These are phyloP conservation scores for Populus alba DNA, from an alignment of 345 rosid species.

Conservation along the genomic window DNA sequence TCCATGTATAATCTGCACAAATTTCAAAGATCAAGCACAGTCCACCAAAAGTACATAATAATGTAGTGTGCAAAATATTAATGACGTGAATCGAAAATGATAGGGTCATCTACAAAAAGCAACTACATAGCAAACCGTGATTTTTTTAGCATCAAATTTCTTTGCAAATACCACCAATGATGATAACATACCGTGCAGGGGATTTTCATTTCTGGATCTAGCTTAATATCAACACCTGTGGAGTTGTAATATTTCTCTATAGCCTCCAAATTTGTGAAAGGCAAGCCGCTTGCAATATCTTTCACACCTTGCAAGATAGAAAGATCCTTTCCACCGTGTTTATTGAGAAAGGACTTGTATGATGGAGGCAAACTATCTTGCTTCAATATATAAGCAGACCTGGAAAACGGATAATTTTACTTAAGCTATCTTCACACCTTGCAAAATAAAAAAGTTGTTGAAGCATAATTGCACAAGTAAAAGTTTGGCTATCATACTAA, in stretches of 20 bases:
- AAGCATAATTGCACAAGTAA: no score
- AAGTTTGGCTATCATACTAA: no score
- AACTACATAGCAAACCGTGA: background rate
- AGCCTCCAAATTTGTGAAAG: conserved; percentile 59
- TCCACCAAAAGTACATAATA: background rate
- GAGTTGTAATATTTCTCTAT: conserved; percentile 71
- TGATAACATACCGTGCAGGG: conserved; percentile 67
- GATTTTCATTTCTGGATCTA: conserved; percentile 75
- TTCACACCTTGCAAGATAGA: conserved; percentile 71
- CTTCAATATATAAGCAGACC: conserved; percentile 90
- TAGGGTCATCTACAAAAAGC: no score
- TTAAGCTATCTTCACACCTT: conserved; percentile 1
- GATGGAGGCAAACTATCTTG: conserved; percentile 88
- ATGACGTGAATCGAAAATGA: no score
- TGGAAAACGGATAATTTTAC: conserved; percentile 27
- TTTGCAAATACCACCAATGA: background rate
- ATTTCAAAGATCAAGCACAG: conserved; percentile 17
- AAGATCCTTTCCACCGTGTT: conserved; percentile 79
- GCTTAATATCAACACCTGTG: conserved; percentile 63
- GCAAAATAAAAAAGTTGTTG: no score
- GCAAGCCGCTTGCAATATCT: conserved; percentile 62
- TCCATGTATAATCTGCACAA: conserved; percentile 83
- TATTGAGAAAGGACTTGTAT: conserved; percentile 83
- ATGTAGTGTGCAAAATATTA: no score
- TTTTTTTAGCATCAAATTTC: background rate